A percentile compares a stretch with the other conserved stretches of the same genome.
Evolutionary conservation across 2,329 filamentous ascomycete genomes (phyloP).

Genomic region (Diaporthe sp.): DNA sequence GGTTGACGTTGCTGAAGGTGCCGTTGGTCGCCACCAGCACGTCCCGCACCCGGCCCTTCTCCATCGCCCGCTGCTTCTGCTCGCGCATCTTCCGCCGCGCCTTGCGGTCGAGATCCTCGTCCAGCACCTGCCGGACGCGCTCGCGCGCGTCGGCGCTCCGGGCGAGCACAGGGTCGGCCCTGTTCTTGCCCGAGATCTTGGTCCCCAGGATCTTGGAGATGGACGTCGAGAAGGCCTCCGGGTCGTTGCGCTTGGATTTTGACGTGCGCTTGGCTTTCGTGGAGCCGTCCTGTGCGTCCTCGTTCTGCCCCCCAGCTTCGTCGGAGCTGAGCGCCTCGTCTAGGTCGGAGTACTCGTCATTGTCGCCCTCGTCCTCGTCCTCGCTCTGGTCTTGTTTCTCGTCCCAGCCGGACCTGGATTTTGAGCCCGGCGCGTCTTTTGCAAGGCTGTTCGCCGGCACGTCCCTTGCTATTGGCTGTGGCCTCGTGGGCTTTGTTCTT

Average conservation of each 20-base stretch:
- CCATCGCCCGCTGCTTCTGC: constrained; percentile 82
- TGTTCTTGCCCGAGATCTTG: constrained; percentile 86
- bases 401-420: constrained; percentile 35
- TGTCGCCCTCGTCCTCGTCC: constrained; percentile 51
- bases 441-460: constrained; percentile 49
- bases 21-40: constrained; percentile 73
- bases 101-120: constrained; percentile 84
- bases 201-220: constrained; percentile 93
- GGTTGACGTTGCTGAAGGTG: constrained; percentile 61
- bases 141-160: constrained; percentile 83
- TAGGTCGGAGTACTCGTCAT: constrained; percentile 56
- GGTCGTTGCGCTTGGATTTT: constrained; percentile 91
- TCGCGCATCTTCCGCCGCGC: constrained; percentile 84
- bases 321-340: constrained; percentile 51
- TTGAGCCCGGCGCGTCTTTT: constrained; percentile 47
- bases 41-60: constrained; percentile 91
- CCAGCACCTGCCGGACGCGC: constrained; percentile 79
- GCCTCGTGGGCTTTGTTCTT: constrained; percentile 42
- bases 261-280: constrained; percentile 49
- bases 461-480: constrained; percentile 44
- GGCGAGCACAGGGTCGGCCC: constrained; percentile 91
- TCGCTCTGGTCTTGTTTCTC: constrained; percentile 37
- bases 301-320: constrained; percentile 47
- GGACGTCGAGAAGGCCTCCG: constrained; percentile 89
- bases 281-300: constrained; percentile 54